Percentiles rank a stretch among this genome's conserved stretches.
Conservation (phyloP, 306 rosid genomes). For the Calophaca sinica region DNA sequence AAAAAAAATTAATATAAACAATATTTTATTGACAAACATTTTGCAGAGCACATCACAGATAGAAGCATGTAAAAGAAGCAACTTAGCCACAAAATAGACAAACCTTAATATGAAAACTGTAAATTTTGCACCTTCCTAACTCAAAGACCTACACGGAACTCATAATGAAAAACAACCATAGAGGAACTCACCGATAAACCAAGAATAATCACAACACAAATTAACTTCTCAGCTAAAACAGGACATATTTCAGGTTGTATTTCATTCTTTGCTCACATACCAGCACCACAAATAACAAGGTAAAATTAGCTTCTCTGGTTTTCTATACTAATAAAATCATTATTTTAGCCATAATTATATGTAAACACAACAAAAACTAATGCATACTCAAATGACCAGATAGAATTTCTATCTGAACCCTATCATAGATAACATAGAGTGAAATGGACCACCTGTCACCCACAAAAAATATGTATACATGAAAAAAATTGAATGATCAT, state of each 20-base stretch:
- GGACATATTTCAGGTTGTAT: neutral
- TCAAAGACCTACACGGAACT: neutral
- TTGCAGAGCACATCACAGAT: too few relatives aligned
- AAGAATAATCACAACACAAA: slow-evolving; percentile 5
- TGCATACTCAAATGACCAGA: neutral
- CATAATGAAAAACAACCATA: neutral
- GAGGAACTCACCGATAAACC: neutral
- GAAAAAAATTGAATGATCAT: neutral
- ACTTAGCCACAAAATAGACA: too few relatives aligned
- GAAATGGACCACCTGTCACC: neutral
- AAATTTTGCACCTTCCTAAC: too few relatives aligned
- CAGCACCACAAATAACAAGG: neutral
- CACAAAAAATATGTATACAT: neutral
- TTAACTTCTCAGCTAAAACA: neutral
- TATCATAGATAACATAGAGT: too few relatives aligned
- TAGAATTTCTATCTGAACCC: too few relatives aligned
- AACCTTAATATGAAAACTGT: too few relatives aligned
- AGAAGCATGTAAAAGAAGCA: too few relatives aligned
- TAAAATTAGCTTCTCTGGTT: neutral
- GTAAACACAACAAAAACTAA: neutral
- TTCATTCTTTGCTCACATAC: neutral
- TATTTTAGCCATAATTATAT: neutral
- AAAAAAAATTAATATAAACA: too few relatives aligned
- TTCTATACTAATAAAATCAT: neutral
- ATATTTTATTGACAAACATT: too few relatives aligned